Conservation (phyloP, 169 alveolate species). For the Plasmodium sp. region DNA sequence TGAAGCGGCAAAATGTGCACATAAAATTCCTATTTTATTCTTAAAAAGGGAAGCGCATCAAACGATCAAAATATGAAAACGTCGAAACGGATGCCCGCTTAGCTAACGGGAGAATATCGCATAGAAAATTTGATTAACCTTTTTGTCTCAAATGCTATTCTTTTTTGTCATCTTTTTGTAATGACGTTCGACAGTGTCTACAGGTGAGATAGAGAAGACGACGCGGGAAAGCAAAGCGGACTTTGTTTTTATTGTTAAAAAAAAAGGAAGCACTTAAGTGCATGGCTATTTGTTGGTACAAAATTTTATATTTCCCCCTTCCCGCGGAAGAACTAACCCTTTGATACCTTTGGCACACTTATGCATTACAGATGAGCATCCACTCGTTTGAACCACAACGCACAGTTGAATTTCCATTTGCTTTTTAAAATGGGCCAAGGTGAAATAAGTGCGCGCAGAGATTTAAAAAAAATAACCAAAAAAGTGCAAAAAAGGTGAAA, state of each 20-base stretch:
- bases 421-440: neutral
- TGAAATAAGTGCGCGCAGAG: neutral
- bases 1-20: neutral
- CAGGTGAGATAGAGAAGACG: neutral
- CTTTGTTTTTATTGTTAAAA: neutral
- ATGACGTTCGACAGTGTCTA: neutral
- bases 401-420: neutral
- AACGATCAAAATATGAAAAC: neutral
- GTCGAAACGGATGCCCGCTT: neutral
- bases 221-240: neutral
- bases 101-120: neutral
- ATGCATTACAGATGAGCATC: neutral
- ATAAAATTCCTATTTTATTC: neutral
- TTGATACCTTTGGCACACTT: neutral
- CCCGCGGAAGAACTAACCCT: neutral
- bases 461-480: neutral
- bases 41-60: neutral
- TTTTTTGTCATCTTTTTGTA: neutral
- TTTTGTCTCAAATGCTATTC: neutral
- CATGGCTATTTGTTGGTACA: neutral
- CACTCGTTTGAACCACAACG: neutral
- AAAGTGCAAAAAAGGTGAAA: neutral
- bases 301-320: neutral
- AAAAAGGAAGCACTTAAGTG: neutral
- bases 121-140: neutral